Conservation (phyloP, 805 yeast species). For the Pichia exigua region DNA sequence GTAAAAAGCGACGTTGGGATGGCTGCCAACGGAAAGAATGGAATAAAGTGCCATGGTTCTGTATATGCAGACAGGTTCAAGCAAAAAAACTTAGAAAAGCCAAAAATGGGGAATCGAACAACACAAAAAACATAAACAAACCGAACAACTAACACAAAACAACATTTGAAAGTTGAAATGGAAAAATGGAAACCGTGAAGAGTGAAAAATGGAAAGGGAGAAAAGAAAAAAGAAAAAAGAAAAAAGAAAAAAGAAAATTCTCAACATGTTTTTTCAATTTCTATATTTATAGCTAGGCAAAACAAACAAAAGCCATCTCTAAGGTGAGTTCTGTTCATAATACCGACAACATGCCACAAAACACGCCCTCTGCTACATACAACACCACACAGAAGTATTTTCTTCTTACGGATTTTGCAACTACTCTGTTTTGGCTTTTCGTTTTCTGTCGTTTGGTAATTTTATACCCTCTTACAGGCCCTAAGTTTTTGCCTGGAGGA, state of each 20-base stretch:
- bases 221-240: no score
- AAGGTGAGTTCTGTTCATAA: no score
- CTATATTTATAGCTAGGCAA: no score
- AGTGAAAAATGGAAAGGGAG: no score
- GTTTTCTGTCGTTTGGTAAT: conserved; percentile 42
- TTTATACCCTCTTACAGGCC: conserved; percentile 57
- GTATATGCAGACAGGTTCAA: not conserved
- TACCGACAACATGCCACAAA: not conserved
- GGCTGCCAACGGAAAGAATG: conserved; percentile 32
- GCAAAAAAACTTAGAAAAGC: not conserved
- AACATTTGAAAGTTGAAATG: no score
- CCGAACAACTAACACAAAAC: not conserved
- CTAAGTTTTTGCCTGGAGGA: conserved; percentile 60
- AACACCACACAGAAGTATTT: conserved; percentile 20
- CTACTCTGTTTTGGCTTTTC: conserved; percentile 40
- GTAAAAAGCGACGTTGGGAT: conserved; percentile 53
- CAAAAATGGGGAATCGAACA: not conserved
- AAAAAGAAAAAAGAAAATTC: no score
- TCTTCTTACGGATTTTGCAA: conserved; percentile 18
- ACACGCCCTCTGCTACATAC: not conserved
- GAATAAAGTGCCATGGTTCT: conserved; percentile 5
- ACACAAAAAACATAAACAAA: not conserved
- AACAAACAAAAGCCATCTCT: no score
- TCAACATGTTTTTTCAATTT: no score
- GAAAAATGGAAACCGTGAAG: no score